Evolutionary conservation across 108 stramenopile genomes (phyloP), one percentile per base, ranked within the genome.

Genomic region (Skeletonema marinoi): DNA sequence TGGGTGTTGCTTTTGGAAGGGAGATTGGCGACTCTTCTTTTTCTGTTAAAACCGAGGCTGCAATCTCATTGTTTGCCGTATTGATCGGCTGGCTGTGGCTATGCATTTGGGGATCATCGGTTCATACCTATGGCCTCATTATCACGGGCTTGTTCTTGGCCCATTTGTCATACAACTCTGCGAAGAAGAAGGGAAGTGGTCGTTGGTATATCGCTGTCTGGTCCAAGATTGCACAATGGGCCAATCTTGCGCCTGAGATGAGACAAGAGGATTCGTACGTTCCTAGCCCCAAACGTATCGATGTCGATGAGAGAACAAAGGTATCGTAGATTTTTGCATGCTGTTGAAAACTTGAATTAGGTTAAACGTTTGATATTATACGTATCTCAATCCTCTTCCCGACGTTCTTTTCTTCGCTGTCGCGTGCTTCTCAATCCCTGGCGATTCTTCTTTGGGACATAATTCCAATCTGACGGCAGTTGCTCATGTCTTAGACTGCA

Each of bases 201-300:
- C 64, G 73, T 10, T 63, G 81, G 77, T 80, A 60, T 59, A 25
- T 31, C 38, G 75, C 80, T 29, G 80, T 77, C 1, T 81, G 80
- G 80, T 81, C 75, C 56, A 71, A 46, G n/a, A 68, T 82, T 35
- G 76, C 54, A 32, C 35, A 36, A n/a, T 82, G 81, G 81, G 81
- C 81, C 3, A 73, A 74, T 65, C 31, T 66, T 3, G 70, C 81
- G 7, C 81, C 81, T 1, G 77, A 74, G 32, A 77, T 70, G 81
- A 71, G 81, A 25, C 76, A 78, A 13, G 81, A 82, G 76, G 77
- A 78, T 61, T 72, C 81, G 4, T 78, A 82, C 46, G 64, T 66
- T 73, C 17, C 25, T n/a, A 25, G 54, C 4, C 54, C 54, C 25
- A 56, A 56, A 54, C 16, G 51, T 3, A 3, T 6, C 9, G 25